Evolutionary conservation across 2,329 filamentous ascomycete genomes (phyloP), one percentile per base, ranked within the genome.

Genomic region (Akanthomyces lecanii): DNA sequence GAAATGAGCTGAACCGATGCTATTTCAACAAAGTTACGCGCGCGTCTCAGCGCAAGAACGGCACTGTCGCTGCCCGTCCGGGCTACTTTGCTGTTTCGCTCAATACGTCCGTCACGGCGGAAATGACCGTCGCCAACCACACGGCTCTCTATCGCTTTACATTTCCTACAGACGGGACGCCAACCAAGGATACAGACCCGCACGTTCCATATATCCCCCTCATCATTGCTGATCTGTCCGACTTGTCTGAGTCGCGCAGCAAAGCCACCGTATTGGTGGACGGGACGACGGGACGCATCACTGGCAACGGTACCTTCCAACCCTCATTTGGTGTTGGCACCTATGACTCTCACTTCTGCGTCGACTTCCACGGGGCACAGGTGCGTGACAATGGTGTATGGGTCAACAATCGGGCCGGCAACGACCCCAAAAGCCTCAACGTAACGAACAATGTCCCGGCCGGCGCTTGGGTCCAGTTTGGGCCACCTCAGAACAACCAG

Each of bases 391-490:
- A 81, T 6, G 86, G 86, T 1, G 81, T 85, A 1, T 89, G 85
- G 70, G 75, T 81, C 62, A 82, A 84, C 62, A 81, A 80, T 61
- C 76, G 81, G 14, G 82, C 80, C 3, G 80, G 78, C 1, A 79
- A 70, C 36, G 71, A 76, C 18, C 70, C 72, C n/a, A 80, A 79
- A 67, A 72, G 72, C 45, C 71, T 81, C 45, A 69, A 72, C 12
- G 42, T 69, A 5, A 69, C 74, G 3, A 70, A 56, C 5, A 65
- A 71, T 16, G 51, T 68, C 4, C 70, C 79, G 7, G 79, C 75
- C 0, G 89, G 89, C 16, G 85, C 84, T 1, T 92, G 86, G 79
- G 75, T 83, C 8, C 84, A 85, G 67, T 90, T 91, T 66, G 71
- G 85, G 21, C 54, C 60, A 2, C 68, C 70, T 12, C 50, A 63